Base-by-base conservation (phyloP, 331 rosid genomes). In the Malus hybrid region DNA sequence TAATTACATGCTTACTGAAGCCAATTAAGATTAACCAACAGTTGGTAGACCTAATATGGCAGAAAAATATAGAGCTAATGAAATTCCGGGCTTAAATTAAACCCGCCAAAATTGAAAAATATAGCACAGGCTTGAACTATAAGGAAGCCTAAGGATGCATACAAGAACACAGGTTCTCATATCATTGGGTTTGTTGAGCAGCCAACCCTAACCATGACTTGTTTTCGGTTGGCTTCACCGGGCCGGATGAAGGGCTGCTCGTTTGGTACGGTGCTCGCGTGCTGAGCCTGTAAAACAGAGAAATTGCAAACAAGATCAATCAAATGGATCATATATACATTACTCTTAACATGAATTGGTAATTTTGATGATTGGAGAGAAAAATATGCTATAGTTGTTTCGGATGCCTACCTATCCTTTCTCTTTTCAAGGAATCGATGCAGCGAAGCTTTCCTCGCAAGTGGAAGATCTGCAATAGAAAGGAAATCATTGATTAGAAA, bases 341-440 rank as follows among this genome's bases (percentile, higher is more conserved):
- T 64, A 22, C 32, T 5, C 8, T 39, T 2, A 2, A 16, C 57
- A 52, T 52, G 57, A 52, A 52, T 16, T 52, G 46, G 46, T 10
- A 39, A 2, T 39, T 39, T 39, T 39, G 46, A 39, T 39, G 46
- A 39, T 39, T 39, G 46, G 46, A 39, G 46, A 39, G 4, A 39
- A 39, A 39, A 39, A 9, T 3, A 39, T 39, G 46, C 1, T 10
- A 52, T 16, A 16, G 57, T 2, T 16, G n/a, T 16, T 52, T 52
- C 57, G 20, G 57, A 65, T 72, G 72, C 92, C 24, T 84, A 91
- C 98, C 98, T 90, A 80, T 92, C 96, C 83, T 92, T 94, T 36
- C 99, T 86, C 88, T 94, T 94, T 84, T 90, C 97, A 80, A 94
- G 64, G 88, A 94, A 94, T 27, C 97, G 89, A 66, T 90, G 97